Evolutionary conservation across 2,329 filamentous ascomycete genomes (phyloP).

Genomic region (Fusarium napiforme): DNA sequence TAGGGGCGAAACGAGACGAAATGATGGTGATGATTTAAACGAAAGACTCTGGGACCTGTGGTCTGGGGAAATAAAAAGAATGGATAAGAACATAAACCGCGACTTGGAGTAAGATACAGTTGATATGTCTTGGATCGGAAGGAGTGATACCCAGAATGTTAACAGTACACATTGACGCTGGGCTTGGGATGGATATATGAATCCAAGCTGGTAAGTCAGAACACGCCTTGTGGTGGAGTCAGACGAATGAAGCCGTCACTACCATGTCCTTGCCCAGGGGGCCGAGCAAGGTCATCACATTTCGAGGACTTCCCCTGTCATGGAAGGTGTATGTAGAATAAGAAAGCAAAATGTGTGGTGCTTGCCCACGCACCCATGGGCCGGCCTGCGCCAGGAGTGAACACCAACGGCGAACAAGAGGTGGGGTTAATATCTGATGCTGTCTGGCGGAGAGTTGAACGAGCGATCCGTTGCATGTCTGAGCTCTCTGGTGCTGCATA

Average conservation of each 20-base stretch:
- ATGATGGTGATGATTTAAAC: not conserved
- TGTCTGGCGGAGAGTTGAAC: conserved; percentile 36
- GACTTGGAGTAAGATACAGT: not conserved
- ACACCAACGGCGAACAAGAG: conserved; percentile 37
- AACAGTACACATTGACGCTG: conserved; percentile 18
- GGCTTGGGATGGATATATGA: conserved; percentile 44
- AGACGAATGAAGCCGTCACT: conserved; percentile 36
- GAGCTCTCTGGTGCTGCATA: conserved; percentile 40
- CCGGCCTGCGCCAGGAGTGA: conserved; percentile 36
- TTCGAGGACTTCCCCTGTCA: conserved; percentile 35
- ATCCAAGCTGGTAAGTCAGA: conserved; percentile 28
- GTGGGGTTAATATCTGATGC: conserved; percentile 30
- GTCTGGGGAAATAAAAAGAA: conserved; percentile 11
- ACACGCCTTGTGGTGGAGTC: conserved; percentile 36
- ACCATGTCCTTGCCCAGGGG: conserved; percentile 41
- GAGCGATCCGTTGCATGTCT: conserved; percentile 42
- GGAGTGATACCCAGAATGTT: conserved; percentile 21
- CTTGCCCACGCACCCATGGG: conserved; percentile 37
- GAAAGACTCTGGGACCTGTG: conserved; percentile 9
- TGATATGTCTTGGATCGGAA: conserved; percentile 15
- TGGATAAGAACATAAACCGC: conserved; percentile 20
- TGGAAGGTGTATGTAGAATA: conserved; percentile 51
- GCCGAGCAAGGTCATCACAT: conserved; percentile 35
- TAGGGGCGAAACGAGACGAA: conserved; percentile 2
- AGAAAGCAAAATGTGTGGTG: conserved; percentile 47